Percentiles rank a stretch among this genome's conserved stretches.
Evolutionary conservation across 192 early-diverging fungal genomes (phyloP).

Genomic region (Pecoramyces ruminantium): DNA sequence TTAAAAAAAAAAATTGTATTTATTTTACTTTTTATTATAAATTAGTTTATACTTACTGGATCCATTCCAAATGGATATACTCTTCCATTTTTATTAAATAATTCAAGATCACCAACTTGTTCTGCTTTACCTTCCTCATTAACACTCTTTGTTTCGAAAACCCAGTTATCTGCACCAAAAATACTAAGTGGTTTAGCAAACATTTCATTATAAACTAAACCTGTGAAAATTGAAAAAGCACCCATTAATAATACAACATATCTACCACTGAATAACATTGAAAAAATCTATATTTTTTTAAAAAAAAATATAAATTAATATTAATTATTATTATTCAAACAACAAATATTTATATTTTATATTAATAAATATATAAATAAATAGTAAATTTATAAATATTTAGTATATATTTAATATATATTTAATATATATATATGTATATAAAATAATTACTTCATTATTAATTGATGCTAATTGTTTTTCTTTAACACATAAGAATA

Average conservation of each 20-base stretch:
- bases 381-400: too few species aligned
- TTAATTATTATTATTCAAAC: too few species aligned
- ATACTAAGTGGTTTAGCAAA: constrained; percentile 68
- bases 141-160: constrained; percentile 41
- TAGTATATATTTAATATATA: too few species aligned
- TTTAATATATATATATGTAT: too few species aligned
- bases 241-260: constrained; percentile 98
- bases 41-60: constrained; percentile 7
- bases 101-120: background rate
- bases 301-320: too few species aligned
- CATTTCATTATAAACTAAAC: constrained; percentile 94
- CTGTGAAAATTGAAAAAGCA: constrained; percentile 91
- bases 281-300: constrained; percentile 36
- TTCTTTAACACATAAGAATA: constrained; percentile 67
- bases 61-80: constrained; percentile 79
- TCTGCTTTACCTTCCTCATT: constrained; percentile 35
- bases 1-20: background rate
- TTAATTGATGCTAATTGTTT: constrained; percentile 31
- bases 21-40: too few species aligned
- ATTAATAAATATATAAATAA: too few species aligned
- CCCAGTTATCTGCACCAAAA: constrained; percentile 60
- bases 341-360: too few species aligned
- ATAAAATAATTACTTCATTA: background rate
- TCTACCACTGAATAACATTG: constrained; percentile 83
- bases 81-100: constrained; percentile 21